phyloP scores from a whole-genome alignment of 495 filamentous ascomycete genomes.

The Xylaria venustula region DNA sequence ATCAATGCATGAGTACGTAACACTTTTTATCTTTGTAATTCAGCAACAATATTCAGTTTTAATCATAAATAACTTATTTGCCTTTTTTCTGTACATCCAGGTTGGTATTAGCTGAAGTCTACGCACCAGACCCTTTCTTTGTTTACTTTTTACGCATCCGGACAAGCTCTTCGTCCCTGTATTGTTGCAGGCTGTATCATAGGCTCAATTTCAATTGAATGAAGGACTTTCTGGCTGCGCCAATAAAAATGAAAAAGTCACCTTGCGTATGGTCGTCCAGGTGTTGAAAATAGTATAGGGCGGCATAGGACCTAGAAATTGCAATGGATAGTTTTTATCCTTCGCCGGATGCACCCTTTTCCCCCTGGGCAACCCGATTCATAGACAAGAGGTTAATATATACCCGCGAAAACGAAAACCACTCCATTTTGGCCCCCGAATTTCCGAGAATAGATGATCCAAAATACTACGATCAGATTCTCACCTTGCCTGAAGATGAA shows the following conservation, averaged over 20 bases:
- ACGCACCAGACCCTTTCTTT: too few species aligned
- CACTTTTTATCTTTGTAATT: too few species aligned
- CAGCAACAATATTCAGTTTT: too few species aligned
- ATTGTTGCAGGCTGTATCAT: background rate
- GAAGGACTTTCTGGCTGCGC: background rate
- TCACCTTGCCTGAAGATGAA: background rate
- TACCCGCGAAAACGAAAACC: background rate
- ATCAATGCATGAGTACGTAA: too few species aligned
- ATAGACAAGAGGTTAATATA: background rate
- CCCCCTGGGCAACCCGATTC: background rate
- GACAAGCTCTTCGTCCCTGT: too few species aligned
- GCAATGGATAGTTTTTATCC: background rate
- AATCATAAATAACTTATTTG: too few species aligned
- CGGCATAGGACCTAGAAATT: background rate
- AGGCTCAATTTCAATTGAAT: background rate
- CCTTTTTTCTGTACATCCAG: too few species aligned
- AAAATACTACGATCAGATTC: conserved; percentile 3
- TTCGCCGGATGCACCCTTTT: background rate
- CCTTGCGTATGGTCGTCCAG: background rate
- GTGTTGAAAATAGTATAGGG: background rate
- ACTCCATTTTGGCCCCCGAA: background rate
- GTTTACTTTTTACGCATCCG: conserved; percentile 1
- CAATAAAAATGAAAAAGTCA: background rate
- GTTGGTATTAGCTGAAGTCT: too few species aligned
- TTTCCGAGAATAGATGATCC: background rate